Conservation (phyloP, 768 basidiomycete genomes). For the Porpolomopsis calyptriformis region DNA sequence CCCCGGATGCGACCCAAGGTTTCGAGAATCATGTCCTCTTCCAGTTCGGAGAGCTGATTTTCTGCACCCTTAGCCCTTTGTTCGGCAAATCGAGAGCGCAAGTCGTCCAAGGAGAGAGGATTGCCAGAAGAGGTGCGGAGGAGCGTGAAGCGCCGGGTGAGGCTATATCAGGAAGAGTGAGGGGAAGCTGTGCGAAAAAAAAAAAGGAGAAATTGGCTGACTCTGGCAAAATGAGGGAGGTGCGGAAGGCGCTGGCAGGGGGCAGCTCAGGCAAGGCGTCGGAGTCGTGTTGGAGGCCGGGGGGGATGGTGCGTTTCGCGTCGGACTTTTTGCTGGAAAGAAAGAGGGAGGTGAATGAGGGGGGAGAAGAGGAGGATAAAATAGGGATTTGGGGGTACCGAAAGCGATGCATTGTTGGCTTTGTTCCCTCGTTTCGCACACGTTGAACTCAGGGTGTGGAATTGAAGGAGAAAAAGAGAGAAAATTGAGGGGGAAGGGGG, state of each 20-base stretch:
- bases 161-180: slow-evolving; percentile 34
- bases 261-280: slow-evolving; percentile 44
- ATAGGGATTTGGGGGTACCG: slow-evolving; percentile 44
- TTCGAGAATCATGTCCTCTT: slow-evolving; percentile 77
- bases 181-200: neutral
- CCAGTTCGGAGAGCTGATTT: slow-evolving; percentile 67
- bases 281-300: slow-evolving; percentile 19
- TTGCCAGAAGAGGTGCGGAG: slow-evolving; percentile 60
- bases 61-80: slow-evolving; percentile 61
- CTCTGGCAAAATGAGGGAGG: slow-evolving; percentile 79
- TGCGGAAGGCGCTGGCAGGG: slow-evolving; percentile 68
- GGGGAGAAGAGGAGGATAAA: slow-evolving; percentile 14
- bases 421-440: slow-evolving; percentile 59
- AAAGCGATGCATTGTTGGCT: slow-evolving; percentile 74
- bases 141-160: slow-evolving; percentile 73
- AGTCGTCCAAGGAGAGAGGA: slow-evolving; percentile 52
- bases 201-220: slow-evolving; percentile 29
- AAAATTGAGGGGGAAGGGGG: slow-evolving; percentile 37
- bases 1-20: slow-evolving; percentile 44
- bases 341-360: slow-evolving; percentile 11
- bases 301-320: slow-evolving; percentile 39
- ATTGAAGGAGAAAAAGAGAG: too few species aligned
- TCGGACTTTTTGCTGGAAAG: slow-evolving; percentile 67
- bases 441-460: slow-evolving; percentile 38
- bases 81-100: slow-evolving; percentile 59